Base-by-base conservation (phyloP, 768 basidiomycete species). In the Tylopilus sp. region DNA sequence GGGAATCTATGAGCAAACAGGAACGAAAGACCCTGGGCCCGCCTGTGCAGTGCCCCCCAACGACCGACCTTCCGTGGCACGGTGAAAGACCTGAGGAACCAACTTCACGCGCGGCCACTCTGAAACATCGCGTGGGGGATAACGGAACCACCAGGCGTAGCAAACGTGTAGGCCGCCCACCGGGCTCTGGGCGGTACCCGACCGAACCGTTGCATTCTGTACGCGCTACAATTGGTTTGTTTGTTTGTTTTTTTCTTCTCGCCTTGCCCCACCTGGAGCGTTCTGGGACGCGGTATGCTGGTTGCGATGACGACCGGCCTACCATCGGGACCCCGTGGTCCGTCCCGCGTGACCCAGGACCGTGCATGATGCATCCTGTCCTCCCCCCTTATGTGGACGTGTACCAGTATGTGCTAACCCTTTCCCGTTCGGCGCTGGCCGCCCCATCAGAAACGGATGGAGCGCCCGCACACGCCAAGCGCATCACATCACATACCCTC, bases 301-400 rank as follows among this genome's bases (percentile, higher is more conserved):
- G 66, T 67, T 47, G 54, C 57, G 66, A 68, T 67, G 66, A 51
- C 64, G 65, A 60, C 66, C 65, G 48, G 66, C 69, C 43, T 45
- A 49, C 51, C 47, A 43, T 59, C 49, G 31, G 25, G 5, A 18
- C 35, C n/a, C 35, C 35, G 35, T 35, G 33, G 33, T 36, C 35
- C 35, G 35, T 36, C n/a, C 67, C 72, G 4, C 70, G 64, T 21
- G 70, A 69, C 52, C 63, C n/a, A n/a, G n/a, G n/a, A n/a, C n/a
- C n/a, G n/a, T n/a, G n/a, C n/a, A n/a, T n/a, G n/a, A n/a, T n/a
- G 47, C 9, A 66, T 36, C 10, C 18, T 44, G 31, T 13, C 11
- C 13, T 13, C 12, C 26, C 26, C 26, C n/a, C n/a, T n/a, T n/a
- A n/a, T n/a, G n/a, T n/a, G n/a, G n/a, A n/a, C n/a, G n/a, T n/a